phyloP scores from a whole-genome alignment of 129 eudicot genomes.

The Solidago caesia region DNA sequence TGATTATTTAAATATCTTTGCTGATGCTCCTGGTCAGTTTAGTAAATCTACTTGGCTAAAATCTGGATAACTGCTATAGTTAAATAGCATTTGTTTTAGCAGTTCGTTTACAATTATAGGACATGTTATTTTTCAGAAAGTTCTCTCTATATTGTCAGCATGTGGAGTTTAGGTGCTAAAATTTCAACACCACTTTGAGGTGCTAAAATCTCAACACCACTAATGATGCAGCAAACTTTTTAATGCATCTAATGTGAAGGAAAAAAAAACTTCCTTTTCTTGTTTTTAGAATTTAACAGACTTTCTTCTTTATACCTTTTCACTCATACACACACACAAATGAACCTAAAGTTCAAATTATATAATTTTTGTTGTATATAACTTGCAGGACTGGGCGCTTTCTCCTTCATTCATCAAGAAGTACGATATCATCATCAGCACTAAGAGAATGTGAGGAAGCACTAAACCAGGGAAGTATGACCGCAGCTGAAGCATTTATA shows the following conservation, averaged over 20 bases:
- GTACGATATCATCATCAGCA: slow-evolving; percentile 60
- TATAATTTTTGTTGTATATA: background rate
- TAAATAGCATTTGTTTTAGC: slow-evolving; percentile 17
- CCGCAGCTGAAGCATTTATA: slow-evolving; percentile 74
- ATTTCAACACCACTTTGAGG: background rate
- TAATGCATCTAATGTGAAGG: background rate
- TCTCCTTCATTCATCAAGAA: slow-evolving; percentile 77
- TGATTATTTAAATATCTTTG: background rate
- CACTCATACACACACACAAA: background rate
- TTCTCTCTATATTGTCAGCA: background rate
- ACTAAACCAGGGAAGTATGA: slow-evolving; percentile 71
- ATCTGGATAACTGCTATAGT: slow-evolving; percentile 10
- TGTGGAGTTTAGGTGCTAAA: background rate
- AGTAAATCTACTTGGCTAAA: background rate
- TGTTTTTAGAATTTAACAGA: background rate
- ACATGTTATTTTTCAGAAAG: background rate
- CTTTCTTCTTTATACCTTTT: background rate
- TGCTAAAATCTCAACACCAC: background rate
- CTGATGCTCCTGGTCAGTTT: background rate
- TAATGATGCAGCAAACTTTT: background rate
- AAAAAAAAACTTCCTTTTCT: background rate
- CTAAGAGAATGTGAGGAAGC: slow-evolving; percentile 89
- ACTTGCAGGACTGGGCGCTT: slow-evolving; percentile 83
- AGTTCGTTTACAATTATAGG: slow-evolving; percentile 4
- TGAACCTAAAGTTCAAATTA: background rate